Percentiles rank a stretch among this genome's conserved stretches.
Evolutionary conservation across 2,329 filamentous ascomycete genomes (phyloP).

Genomic region (Scedosporium minutisporum): DNA sequence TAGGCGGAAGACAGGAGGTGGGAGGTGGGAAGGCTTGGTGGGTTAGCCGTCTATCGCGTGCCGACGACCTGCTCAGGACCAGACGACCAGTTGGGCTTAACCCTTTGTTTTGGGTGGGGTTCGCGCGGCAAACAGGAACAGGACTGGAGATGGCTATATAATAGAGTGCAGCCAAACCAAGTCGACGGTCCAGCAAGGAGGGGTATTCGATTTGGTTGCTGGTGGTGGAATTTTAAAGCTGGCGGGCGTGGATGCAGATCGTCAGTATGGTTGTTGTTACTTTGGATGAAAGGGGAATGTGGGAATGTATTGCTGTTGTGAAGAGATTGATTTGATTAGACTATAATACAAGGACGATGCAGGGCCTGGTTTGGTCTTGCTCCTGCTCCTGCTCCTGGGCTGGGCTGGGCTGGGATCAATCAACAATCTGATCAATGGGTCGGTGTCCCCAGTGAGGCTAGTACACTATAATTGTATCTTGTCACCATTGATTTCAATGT

Average conservation of each 20-base stretch:
- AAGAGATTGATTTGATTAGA: slow-evolving; percentile 5
- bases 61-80: slow-evolving; percentile 6
- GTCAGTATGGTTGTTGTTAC: background rate
- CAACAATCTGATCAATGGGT: background rate
- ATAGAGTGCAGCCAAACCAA: background rate
- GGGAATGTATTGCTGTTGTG: background rate
- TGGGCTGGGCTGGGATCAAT: background rate
- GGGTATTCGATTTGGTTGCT: background rate
- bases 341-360: background rate
- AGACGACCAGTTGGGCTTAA: slow-evolving; percentile 1
- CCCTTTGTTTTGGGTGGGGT: slow-evolving; percentile 1
- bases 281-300: background rate
- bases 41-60: slow-evolving; percentile 14
- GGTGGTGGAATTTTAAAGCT: too few species aligned
- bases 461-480: background rate
- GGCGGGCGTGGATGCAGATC: background rate
- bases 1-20: slow-evolving; percentile 6
- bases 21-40: slow-evolving; percentile 13
- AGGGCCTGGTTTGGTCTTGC: background rate
- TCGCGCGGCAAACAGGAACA: background rate
- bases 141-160: background rate
- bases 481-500: too few species aligned
- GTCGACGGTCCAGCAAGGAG: background rate
- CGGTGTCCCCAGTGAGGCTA: background rate
- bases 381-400: background rate